A percentile compares a stretch with the other conserved stretches of the same genome.
phyloP scores from a whole-genome alignment of 106 monocot genomes.

The Dioscorea alata region DNA sequence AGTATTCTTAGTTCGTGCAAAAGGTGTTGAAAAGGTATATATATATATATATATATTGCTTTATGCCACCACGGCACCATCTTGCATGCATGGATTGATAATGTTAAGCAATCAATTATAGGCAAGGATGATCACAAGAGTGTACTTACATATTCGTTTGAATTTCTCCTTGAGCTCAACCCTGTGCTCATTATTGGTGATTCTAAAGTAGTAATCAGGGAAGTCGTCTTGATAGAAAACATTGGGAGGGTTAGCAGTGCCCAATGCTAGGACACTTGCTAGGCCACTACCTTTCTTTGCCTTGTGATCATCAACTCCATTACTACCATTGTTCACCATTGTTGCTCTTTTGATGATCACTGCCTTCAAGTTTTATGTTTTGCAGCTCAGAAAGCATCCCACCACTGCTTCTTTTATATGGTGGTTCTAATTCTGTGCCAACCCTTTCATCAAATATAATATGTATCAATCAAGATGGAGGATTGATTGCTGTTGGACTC shows the following conservation, averaged over 20 bases:
- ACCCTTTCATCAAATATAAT: no score
- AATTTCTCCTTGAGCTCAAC: slow-evolving; percentile 18
- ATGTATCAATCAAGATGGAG: no score
- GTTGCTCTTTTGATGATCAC: no score
- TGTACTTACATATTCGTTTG: background rate
- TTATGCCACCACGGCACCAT: no score
- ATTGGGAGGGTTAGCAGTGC: slow-evolving; percentile 8
- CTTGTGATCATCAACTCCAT: no score
- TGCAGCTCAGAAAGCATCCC: no score
- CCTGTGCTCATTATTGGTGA: slow-evolving; percentile 16
- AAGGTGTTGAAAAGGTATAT: background rate
- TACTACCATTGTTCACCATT: no score
- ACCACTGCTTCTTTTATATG: no score
- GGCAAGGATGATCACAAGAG: background rate
- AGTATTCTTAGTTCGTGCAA: no score
- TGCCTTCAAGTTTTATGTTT: no score
- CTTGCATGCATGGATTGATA: background rate
- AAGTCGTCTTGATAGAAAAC: background rate
- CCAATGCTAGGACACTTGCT: slow-evolving; percentile 15
- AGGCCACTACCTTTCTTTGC: background rate
- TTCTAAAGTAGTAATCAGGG: slow-evolving; percentile 13
- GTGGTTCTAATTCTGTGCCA: no score
- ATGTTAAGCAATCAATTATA: background rate
- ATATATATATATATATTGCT: background rate
- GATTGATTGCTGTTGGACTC: no score